These are phyloP conservation scores for Cyberlindnera petersonii DNA, from an alignment of 805 yeast genomes.

Conservation along the genomic window DNA sequence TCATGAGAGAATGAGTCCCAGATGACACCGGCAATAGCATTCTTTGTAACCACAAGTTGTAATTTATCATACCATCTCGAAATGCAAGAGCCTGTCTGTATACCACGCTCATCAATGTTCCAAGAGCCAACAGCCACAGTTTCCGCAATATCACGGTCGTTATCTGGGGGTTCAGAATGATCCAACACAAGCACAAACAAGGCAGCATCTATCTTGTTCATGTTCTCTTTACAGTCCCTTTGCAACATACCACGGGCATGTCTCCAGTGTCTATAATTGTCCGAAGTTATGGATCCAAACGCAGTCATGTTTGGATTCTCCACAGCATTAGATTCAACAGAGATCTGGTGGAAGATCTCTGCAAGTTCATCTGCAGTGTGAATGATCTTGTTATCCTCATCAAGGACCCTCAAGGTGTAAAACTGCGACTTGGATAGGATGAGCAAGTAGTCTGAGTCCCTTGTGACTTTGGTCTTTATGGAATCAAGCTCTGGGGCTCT, in stretches of 20 bases:
- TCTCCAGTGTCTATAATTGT: conserved; percentile 82
- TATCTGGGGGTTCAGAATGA: conserved; percentile 58
- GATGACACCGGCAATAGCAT: conserved; percentile 85
- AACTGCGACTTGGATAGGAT: conserved; percentile 79
- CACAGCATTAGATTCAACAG: conserved; percentile 58
- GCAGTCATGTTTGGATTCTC: conserved; percentile 66
- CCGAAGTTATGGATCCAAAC: conserved; percentile 84
- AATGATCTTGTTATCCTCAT: conserved; percentile 57
- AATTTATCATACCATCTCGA: conserved; percentile 90
- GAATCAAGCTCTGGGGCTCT: conserved; percentile 54
- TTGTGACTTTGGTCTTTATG: conserved; percentile 68
- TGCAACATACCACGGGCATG: conserved; percentile 53
- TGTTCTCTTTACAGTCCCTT: conserved; percentile 34
- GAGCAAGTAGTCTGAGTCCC: conserved; percentile 65
- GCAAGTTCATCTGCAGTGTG: conserved; percentile 65
- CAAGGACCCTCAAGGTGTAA: conserved; percentile 83
- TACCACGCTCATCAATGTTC: conserved; percentile 62
- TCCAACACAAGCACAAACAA: conserved; percentile 79
- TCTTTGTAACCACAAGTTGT: conserved; percentile 77
- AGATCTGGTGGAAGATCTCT: conserved; percentile 58
- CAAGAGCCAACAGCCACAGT: conserved; percentile 83
- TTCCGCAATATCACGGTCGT: conserved; percentile 38
- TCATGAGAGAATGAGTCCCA: conserved; percentile 91
- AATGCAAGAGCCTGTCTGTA: conserved; percentile 88
- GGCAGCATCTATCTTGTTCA: conserved; percentile 62